A percentile compares a stretch with the other conserved stretches of the same genome.
Conservation (phyloP, 2,329 filamentous ascomycete species). For the Talaromyces piceae region DNA sequence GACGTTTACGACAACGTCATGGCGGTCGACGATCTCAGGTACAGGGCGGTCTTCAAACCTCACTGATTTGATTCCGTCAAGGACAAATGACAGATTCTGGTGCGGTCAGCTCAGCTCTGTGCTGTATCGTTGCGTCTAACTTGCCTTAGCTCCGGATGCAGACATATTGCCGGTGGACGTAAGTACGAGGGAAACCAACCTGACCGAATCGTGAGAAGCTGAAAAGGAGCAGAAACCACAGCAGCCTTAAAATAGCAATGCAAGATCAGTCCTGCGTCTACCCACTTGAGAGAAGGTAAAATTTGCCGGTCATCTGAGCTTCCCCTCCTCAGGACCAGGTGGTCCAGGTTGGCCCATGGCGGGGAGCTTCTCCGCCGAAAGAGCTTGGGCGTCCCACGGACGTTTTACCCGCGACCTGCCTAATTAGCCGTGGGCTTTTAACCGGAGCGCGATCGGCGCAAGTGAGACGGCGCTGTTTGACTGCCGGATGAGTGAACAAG, state of each 20-base stretch:
- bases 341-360: too few relatives aligned
- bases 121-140: not conserved
- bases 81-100: slow-evolving; percentile 77
- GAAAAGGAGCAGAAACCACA: not conserved
- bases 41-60: slow-evolving; percentile 68
- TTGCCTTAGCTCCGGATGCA: not conserved
- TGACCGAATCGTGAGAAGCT: not conserved
- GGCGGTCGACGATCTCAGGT: slow-evolving; percentile 56
- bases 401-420: not conserved
- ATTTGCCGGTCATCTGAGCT: not conserved
- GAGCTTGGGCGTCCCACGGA: not conserved
- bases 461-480: too few relatives aligned
- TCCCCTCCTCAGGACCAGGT: not conserved
- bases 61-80: slow-evolving; percentile 67
- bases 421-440: slow-evolving; percentile 1
- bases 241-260: not conserved
- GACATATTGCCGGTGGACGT: not conserved
- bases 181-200: not conserved
- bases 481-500: too few relatives aligned
- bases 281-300: not conserved
- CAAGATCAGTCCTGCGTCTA: not conserved
- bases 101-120: not conserved
- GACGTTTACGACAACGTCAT: slow-evolving; percentile 74
- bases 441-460: not conserved
- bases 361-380: not conserved